These are phyloP conservation scores for Xylariaceae sp. DNA, from an alignment of 2,329 filamentous ascomycete genomes.

Conservation along the genomic window DNA sequence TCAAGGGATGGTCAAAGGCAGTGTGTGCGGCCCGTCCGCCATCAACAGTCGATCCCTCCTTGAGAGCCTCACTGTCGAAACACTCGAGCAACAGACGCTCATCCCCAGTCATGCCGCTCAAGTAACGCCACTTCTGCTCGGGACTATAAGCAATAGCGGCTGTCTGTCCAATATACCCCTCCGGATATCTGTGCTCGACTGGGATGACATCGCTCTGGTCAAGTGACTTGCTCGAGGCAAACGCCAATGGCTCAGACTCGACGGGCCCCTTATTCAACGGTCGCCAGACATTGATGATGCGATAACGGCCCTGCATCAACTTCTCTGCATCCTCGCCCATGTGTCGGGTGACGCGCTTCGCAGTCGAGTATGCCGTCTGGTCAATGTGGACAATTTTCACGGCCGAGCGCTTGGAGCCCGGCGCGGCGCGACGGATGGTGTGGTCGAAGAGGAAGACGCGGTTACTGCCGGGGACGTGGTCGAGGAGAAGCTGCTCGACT, in stretches of 20 bases:
- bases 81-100: slow-evolving; percentile 77
- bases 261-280: slow-evolving; percentile 57
- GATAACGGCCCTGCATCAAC: slow-evolving; percentile 65
- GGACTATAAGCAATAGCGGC: slow-evolving; percentile 61
- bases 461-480: slow-evolving; percentile 61
- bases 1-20: slow-evolving; percentile 74
- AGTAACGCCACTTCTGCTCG: slow-evolving; percentile 71
- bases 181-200: slow-evolving; percentile 70
- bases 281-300: slow-evolving; percentile 87
- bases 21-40: slow-evolving; percentile 65
- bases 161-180: slow-evolving; percentile 67
- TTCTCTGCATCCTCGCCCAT: slow-evolving; percentile 54
- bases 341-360: slow-evolving; percentile 64
- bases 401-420: slow-evolving; percentile 59
- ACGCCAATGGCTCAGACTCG: slow-evolving; percentile 63
- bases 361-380: slow-evolving; percentile 66
- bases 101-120: slow-evolving; percentile 69
- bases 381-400: slow-evolving; percentile 78
- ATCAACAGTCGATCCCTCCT: slow-evolving; percentile 44
- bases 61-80: slow-evolving; percentile 62
- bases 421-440: slow-evolving; percentile 68
- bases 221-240: slow-evolving; percentile 62
- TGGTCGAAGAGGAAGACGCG: slow-evolving; percentile 79
- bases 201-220: slow-evolving; percentile 62
- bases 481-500: slow-evolving; percentile 67